phyloP scores from a whole-genome alignment of 2,329 filamentous ascomycete species.

The Diaporthe velutina region DNA sequence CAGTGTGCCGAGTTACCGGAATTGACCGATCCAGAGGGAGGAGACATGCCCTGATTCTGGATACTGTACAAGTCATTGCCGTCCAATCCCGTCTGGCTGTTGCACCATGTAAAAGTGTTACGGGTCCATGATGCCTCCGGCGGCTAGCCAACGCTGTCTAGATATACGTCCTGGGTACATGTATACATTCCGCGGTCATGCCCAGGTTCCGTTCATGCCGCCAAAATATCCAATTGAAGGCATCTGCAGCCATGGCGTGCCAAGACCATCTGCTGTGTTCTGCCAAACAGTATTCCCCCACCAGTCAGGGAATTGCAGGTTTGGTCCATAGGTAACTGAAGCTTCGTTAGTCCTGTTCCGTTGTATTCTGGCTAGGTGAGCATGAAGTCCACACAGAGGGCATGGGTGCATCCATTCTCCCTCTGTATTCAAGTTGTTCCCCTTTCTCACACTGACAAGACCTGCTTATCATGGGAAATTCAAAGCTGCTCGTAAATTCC shows the following conservation, averaged over 20 bases:
- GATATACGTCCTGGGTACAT: not conserved
- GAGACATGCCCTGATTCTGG: not conserved
- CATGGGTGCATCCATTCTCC: too few relatives aligned
- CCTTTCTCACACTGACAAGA: too few relatives aligned
- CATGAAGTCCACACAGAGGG: too few relatives aligned
- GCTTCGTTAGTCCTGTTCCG: not conserved
- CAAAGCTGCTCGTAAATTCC: not conserved
- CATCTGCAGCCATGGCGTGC: slow-evolving; percentile 48
- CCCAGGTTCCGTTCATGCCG: slow-evolving; percentile 49
- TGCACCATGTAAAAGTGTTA: not conserved
- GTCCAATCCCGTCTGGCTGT: not conserved
- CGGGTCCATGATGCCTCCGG: not conserved
- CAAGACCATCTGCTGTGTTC: slow-evolving; percentile 50
- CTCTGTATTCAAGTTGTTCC: too few relatives aligned
- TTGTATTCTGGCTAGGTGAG: too few relatives aligned
- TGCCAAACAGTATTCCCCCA: slow-evolving; percentile 53
- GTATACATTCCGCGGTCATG: slow-evolving; percentile 37
- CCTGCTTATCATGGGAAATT: too few relatives aligned
- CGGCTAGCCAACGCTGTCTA: slow-evolving; percentile 2
- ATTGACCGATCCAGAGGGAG: not conserved
- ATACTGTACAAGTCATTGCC: not conserved
- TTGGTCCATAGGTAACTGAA: slow-evolving; percentile 48
- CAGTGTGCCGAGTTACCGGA: not conserved
- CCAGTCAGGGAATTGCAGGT: slow-evolving; percentile 50
- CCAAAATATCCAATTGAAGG: slow-evolving; percentile 51